These are phyloP conservation scores for Hypoxylon sp. DNA, from an alignment of 2,329 filamentous ascomycete species.

Conservation along the genomic window DNA sequence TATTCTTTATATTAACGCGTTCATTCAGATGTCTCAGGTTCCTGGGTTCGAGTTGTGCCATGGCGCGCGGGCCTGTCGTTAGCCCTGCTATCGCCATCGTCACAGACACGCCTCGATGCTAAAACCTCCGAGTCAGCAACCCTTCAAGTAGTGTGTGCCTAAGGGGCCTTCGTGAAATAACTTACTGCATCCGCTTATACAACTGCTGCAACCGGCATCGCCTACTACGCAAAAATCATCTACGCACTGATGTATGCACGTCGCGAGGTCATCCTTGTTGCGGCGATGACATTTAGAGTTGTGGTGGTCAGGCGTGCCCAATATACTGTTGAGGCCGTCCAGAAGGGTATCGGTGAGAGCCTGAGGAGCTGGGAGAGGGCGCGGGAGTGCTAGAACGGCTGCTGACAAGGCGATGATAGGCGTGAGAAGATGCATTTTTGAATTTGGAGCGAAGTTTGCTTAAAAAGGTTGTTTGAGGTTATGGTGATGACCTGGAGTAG, in stretches of 20 bases:
- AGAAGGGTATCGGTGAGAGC: constrained; percentile 31
- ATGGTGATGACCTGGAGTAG: neutral
- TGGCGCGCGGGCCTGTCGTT: neutral
- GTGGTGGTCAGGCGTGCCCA: constrained; percentile 19
- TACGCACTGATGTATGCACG: constrained; percentile 42
- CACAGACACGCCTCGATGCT: constrained; percentile 18
- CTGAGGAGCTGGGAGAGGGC: constrained; percentile 2
- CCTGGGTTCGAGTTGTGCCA: constrained; percentile 1
- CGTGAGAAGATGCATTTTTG: constrained; percentile 47
- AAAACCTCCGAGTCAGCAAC: constrained; percentile 15
- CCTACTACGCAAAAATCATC: constrained; percentile 28
- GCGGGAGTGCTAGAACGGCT: constrained; percentile 26
- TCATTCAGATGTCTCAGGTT: constrained; percentile 8
- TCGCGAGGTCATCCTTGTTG: constrained; percentile 20
- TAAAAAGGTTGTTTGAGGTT: neutral
- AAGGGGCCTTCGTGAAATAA: neutral
- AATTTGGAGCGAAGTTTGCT: constrained; percentile 2
- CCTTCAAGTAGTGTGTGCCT: neutral
- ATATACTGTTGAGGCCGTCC: constrained; percentile 29
- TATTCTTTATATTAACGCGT: neutral
- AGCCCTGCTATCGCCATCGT: neutral
- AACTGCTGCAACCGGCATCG: constrained; percentile 27
- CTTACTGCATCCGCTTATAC: constrained; percentile 44
- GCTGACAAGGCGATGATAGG: constrained; percentile 39
- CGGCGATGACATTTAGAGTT: constrained; percentile 13